A percentile compares a stretch with the other conserved stretches of the same genome.
Conservation (phyloP, 768 basidiomycete species). For the Rhizopogon rudus region DNA sequence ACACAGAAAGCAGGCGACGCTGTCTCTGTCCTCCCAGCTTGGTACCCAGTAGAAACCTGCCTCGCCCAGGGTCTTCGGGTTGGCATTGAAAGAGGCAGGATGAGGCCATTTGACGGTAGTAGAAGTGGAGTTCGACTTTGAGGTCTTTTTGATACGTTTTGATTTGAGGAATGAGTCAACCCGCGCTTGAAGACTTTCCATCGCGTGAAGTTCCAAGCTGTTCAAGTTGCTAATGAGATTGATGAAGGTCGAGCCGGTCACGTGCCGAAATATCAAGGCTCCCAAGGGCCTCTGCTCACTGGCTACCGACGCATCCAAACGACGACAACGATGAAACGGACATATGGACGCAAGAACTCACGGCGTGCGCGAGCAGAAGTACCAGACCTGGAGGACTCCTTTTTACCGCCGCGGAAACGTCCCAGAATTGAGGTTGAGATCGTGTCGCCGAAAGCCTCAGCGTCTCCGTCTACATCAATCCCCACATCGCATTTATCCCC, state of each 20-base stretch:
- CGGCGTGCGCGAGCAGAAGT: slow-evolving; percentile 7
- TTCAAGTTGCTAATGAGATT: not conserved
- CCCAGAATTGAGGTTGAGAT: slow-evolving; percentile 27
- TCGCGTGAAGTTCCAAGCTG: slow-evolving; percentile 19
- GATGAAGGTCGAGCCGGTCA: not conserved
- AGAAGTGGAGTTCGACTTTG: slow-evolving; percentile 41
- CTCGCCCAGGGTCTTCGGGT: slow-evolving; percentile 69
- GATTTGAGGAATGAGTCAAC: slow-evolving; percentile 66
- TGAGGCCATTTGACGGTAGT: slow-evolving; percentile 76
- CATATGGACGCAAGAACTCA: slow-evolving; percentile 29
- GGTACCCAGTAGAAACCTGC: slow-evolving; percentile 90
- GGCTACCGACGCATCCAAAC: not conserved
- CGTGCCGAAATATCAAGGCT: not conserved
- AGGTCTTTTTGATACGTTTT: slow-evolving; percentile 48
- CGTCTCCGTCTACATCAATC: too few relatives aligned
- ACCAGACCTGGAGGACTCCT: not conserved
- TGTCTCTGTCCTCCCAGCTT: slow-evolving; percentile 61
- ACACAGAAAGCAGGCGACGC: slow-evolving; percentile 82
- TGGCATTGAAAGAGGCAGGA: slow-evolving; percentile 56
- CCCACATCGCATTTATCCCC: not conserved
- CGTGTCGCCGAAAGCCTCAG: slow-evolving; percentile 5
- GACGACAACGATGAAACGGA: slow-evolving; percentile 26
- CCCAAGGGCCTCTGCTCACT: too few relatives aligned
- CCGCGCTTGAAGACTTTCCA: slow-evolving; percentile 55
- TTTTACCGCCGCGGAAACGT: slow-evolving; percentile 24